Evolutionary conservation across 331 rosid species (phyloP), one percentile per base, ranked within the genome.

Genomic region (Stylosanthes scabra): DNA sequence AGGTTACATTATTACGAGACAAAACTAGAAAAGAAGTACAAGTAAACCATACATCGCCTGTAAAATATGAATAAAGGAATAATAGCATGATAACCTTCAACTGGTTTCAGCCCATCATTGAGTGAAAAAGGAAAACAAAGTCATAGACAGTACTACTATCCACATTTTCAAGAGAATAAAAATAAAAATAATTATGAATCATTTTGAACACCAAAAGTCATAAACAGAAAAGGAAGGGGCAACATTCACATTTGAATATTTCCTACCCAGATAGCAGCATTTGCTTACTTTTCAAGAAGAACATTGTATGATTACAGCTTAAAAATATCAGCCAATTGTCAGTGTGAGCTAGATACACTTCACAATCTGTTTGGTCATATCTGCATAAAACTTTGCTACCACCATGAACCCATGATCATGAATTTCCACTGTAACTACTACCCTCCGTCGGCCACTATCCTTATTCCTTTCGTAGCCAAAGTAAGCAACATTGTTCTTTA

Each of bases 121-220:
- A 49, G 10, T 42, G 66, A 76, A 31, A 11, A 71, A 59, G 44
- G 20, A 9, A 31, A 57, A 44, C 11, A 7, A 59, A 58, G 37
- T 11, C 61, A 7, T 6, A 41, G 29, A 11, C 40, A 75, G 54
- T 66, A 31, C 37, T 15, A 42, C 37, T 29, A 44, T 29, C 3
- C 31, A 61, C 16, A 62, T 50, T 63, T 77, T 7, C 59, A 63
- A 44, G 71, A 41, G 59, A 77, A 16, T 12, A 42, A 13, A 11
- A 70, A 51, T 34, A 25, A 42, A 11, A 70, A 51, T 34, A 25
- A 42, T 0, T 42, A 16, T 16, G 27, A 59, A 42, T 1, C 55
- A 16, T 11, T 14, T 10, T 15, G 58, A 16, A 41, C 27, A 28
- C n/a, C n/a, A 74, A 28, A 55, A 31, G 37, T 31, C 3, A 31